Evolutionary conservation across 2,329 filamentous ascomycete species (phyloP).

Genomic region (Hypocreales sp.): DNA sequence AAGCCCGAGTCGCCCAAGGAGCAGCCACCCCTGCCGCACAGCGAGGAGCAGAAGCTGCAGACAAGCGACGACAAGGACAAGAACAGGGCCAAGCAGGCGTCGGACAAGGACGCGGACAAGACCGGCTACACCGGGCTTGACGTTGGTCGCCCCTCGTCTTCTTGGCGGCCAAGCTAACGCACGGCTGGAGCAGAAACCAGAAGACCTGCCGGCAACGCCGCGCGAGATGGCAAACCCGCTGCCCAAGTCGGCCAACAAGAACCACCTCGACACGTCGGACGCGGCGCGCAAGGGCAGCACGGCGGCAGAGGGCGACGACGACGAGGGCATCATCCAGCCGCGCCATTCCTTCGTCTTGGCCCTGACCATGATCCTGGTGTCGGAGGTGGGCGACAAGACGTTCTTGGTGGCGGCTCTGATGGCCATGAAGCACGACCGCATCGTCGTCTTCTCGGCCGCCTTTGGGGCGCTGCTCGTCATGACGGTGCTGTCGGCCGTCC

Average conservation of each 20-base stretch:
- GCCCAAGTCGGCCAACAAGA: conserved; percentile 48
- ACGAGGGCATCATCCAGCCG: conserved; percentile 56
- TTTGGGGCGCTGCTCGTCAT: conserved; percentile 82
- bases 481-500: conserved; percentile 84
- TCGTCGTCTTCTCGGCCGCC: conserved; percentile 91
- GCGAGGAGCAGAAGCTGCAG: conserved; percentile 56
- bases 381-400: conserved; percentile 95
- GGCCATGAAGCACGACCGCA: conserved; percentile 94
- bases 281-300: conserved; percentile 13
- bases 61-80: conserved; percentile 24
- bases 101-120: conserved; percentile 22
- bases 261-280: conserved; percentile 37
- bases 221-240: conserved; percentile 59
- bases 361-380: conserved; percentile 93
- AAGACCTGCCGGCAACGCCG: conserved; percentile 63
- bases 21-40: conserved; percentile 64
- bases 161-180: no score
- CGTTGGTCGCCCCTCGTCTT: conserved; percentile 11
- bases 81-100: conserved; percentile 21
- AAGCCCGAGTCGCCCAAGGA: conserved; percentile 76
- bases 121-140: conserved; percentile 21
- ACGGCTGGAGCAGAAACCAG: conserved; percentile 48
- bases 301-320: conserved; percentile 18
- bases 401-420: conserved; percentile 94
- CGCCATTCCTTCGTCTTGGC: conserved; percentile 84